phyloP scores from a whole-genome alignment of 441 rosid species.

The Gossypium davidsonii region DNA sequence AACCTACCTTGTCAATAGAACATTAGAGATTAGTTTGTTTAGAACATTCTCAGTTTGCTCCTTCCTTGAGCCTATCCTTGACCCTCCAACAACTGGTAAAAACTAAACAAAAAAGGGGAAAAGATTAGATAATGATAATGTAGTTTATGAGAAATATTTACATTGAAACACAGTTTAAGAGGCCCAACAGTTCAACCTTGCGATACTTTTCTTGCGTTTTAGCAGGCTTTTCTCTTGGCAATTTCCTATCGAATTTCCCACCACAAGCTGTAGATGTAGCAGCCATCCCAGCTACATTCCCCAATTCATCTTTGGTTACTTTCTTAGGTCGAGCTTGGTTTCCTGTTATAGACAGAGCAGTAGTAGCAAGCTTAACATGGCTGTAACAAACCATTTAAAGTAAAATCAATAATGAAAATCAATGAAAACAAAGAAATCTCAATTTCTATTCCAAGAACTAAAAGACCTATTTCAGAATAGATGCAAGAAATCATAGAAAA shows the following conservation, averaged over 20 bases:
- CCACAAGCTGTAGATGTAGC: conserved; percentile 81
- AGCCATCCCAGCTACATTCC: conserved; percentile 67
- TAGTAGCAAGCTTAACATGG: conserved; percentile 80
- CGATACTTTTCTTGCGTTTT: conserved; percentile 21
- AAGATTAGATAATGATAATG: neutral
- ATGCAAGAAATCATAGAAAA: no score
- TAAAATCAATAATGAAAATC: neutral
- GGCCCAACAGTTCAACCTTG: conserved; percentile 37
- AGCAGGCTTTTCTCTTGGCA: conserved; percentile 66
- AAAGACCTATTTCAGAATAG: no score
- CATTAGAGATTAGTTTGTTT: conserved; percentile 50
- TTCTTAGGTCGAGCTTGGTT: conserved; percentile 58
- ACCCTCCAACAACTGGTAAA: conserved; percentile 63
- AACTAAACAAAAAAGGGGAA: conserved; percentile 33
- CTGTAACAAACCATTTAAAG: conserved; percentile 33
- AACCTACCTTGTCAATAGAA: conserved; percentile 49
- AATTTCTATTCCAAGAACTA: no score
- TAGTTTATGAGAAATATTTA: neutral
- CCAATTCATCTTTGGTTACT: conserved; percentile 18
- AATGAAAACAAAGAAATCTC: neutral
- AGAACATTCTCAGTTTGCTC: conserved; percentile 18
- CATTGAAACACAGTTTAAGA: neutral
- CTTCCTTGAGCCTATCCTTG: conserved; percentile 48
- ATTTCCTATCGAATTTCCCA: conserved; percentile 84
- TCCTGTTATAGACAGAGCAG: conserved; percentile 75